Conservation (phyloP, 257 asterid species). For the Plantago elongata region DNA sequence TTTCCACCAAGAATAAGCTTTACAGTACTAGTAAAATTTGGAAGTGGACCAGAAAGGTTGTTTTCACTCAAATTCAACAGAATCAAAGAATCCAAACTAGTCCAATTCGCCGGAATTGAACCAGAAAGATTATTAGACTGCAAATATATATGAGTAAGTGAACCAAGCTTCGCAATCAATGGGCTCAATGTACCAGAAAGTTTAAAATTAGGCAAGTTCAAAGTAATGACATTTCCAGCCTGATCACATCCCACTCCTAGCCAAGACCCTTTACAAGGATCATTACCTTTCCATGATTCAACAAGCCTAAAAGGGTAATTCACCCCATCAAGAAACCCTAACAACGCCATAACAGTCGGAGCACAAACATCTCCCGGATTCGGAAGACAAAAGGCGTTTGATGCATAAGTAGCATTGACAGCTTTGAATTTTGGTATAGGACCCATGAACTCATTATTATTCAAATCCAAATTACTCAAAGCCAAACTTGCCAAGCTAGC, state of each 20-base stretch:
- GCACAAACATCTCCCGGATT: conserved; percentile 48
- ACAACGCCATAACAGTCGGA: conserved; percentile 56
- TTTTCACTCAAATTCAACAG: conserved; percentile 60
- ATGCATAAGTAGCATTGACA: conserved; percentile 34
- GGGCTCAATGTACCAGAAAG: conserved; percentile 71
- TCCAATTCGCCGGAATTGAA: conserved; percentile 54
- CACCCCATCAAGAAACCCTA: conserved; percentile 74
- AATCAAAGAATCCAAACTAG: conserved; percentile 50
- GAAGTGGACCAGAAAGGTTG: conserved; percentile 65
- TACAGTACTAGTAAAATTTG: conserved; percentile 41
- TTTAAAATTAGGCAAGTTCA: conserved; percentile 53
- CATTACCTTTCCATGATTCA: conserved; percentile 65
- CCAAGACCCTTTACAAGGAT: conserved; percentile 64
- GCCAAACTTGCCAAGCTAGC: conserved; percentile 47
- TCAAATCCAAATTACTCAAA: conserved; percentile 54
- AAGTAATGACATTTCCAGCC: conserved; percentile 33
- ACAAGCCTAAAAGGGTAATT: conserved; percentile 66
- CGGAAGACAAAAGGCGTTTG: conserved; percentile 59
- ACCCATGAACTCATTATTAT: conserved; percentile 75
- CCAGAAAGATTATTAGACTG: conserved; percentile 66
- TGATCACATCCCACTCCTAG: conserved; percentile 61
- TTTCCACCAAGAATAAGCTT: conserved; percentile 51
- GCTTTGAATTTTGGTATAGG: conserved; percentile 68
- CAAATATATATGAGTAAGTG: conserved; percentile 46
- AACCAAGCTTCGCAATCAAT: conserved; percentile 54